Conservation (phyloP, 805 yeast genomes). For the Hanseniaspora thailandica region DNA sequence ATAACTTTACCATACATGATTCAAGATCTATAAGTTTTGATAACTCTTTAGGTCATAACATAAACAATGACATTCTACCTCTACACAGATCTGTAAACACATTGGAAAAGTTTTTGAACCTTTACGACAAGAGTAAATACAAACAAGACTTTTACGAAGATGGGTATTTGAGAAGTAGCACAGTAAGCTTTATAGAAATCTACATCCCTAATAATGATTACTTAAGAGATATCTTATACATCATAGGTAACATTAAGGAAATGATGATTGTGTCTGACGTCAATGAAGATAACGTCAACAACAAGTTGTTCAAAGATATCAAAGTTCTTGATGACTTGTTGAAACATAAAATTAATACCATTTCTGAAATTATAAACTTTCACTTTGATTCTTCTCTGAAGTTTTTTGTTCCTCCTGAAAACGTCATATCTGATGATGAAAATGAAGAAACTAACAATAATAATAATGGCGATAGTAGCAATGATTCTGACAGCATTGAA, state of each 20-base stretch:
- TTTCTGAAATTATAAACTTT: conserved; percentile 47
- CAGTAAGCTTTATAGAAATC: conserved; percentile 85
- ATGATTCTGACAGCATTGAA: background rate
- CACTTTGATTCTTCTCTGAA: conserved; percentile 32
- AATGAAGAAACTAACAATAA: too few relatives aligned
- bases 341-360: conserved; percentile 70
- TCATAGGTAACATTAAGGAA: conserved; percentile 74
- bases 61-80: conserved; percentile 1
- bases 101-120: conserved; percentile 3
- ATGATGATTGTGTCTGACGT: conserved; percentile 74
- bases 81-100: conserved; percentile 3
- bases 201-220: conserved; percentile 75
- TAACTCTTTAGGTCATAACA: background rate
- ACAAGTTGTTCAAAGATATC: conserved; percentile 33
- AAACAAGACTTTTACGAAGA: background rate
- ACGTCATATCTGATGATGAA: conserved; percentile 3
- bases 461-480: too few relatives aligned
- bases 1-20: background rate
- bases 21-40: background rate
- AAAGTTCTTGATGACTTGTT: conserved; percentile 83
- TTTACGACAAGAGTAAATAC: conserved; percentile 3
- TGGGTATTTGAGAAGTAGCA: conserved; percentile 51
- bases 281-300: conserved; percentile 35
- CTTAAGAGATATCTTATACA: conserved; percentile 68
- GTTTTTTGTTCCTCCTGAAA: conserved; percentile 27